Conservation (phyloP, 1,139 yeast genomes). For the Debaryomyces robertsiae region DNA sequence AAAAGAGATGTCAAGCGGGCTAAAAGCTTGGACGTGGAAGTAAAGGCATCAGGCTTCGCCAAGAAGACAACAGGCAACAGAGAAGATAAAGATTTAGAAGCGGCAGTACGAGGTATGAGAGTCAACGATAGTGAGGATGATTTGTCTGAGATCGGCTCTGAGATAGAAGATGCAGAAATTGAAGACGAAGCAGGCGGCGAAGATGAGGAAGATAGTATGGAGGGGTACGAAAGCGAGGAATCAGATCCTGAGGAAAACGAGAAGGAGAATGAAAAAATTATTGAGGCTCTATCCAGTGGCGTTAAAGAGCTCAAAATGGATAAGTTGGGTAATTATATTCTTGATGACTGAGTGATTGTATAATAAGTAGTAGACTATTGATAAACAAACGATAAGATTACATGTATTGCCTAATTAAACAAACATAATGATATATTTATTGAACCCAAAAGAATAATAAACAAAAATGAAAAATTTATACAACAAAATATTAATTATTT, state of each 20-base stretch:
- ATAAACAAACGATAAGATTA: neutral
- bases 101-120: slow-evolving; percentile 71
- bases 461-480: slow-evolving; percentile 24
- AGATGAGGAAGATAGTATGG: slow-evolving; percentile 24
- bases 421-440: slow-evolving; percentile 18
- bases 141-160: slow-evolving; percentile 28
- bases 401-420: neutral
- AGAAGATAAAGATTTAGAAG: slow-evolving; percentile 66
- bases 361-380: slow-evolving; percentile 4
- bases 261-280: slow-evolving; percentile 72
- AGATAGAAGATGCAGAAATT: slow-evolving; percentile 35
- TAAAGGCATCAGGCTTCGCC: slow-evolving; percentile 89
- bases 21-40: slow-evolving; percentile 74
- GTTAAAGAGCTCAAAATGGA: slow-evolving; percentile 70
- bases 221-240: slow-evolving; percentile 34
- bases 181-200: slow-evolving; percentile 29
- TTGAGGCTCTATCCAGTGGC: slow-evolving; percentile 66
- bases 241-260: slow-evolving; percentile 36
- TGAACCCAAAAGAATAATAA: slow-evolving; percentile 23
- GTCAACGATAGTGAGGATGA: slow-evolving; percentile 30
- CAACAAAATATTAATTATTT: slow-evolving; percentile 20
- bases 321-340: slow-evolving; percentile 74
- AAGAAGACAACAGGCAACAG: slow-evolving; percentile 62
- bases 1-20: slow-evolving; percentile 70
- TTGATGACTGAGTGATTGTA: slow-evolving; percentile 43